Base-by-base conservation (phyloP, 257 asterid genomes). In the Linaria vulgaris region DNA sequence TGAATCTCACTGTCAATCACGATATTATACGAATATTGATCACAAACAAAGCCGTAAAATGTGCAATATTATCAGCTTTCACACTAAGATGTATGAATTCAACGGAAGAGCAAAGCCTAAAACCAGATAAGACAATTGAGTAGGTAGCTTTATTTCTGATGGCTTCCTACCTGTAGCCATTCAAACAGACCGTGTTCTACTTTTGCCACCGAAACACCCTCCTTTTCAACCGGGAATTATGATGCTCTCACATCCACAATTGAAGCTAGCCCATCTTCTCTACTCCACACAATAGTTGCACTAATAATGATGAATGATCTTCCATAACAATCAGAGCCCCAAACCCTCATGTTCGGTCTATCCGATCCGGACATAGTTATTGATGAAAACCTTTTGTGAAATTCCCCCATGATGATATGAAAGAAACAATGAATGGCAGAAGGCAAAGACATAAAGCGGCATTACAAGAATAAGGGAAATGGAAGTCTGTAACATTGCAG, bases 241-340 rank as follows among this genome's bases (percentile, higher is more conserved):
- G 95, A 88, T 38, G 94, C 79, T 54, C 86, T 84, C 61, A 90
- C 97, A 76, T 90, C 99, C 60, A 82, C 54, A 75, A 90, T 78
- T 51, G 99, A 94, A 77, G 97, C 99, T 34, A 94, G 80, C 2
- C 95, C 99, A 65, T 94, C 99, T 78, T 94, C 99, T 78, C 97
- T 81, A 68, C 81, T 79, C 99, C 99, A 94, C 49, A 94, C 99
- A 74, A 87, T 72, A 67, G 99, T 59, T 94, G 99, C 44, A 90
- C 62, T 69, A 94, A 74, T 67, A 84, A 59, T 59, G 90, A 71
- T 8, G 99, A 94, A 78, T 94, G 87, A 78, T 94, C 99, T 78
- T 90, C 99, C 96, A 90, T 82, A 77, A 90, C 97, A 71, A 94
- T 85, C 83, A 94, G 78, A 60, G 84, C 95, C 82, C 99, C 85